Percentiles rank a stretch among this genome's conserved stretches.
phyloP scores from a whole-genome alignment of 176 grass and related monocot species.

The Ampelocalamus luodianensis region DNA sequence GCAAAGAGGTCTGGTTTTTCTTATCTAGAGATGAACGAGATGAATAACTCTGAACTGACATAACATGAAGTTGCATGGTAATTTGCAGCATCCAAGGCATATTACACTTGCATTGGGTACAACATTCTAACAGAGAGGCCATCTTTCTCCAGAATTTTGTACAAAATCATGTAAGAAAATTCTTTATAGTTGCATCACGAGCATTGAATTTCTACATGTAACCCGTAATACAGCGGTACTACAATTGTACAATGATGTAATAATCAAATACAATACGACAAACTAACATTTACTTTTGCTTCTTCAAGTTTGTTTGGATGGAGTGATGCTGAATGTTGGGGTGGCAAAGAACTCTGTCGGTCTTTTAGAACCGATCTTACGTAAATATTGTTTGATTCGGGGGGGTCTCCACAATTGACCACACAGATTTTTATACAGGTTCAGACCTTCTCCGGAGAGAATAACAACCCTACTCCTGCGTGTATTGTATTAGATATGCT shows the following conservation, averaged over 20 bases:
- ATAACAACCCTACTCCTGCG: too few species aligned
- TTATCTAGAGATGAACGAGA: not conserved
- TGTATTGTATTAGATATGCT: too few species aligned
- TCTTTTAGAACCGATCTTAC: too few species aligned
- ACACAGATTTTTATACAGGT: too few species aligned
- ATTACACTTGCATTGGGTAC: not conserved
- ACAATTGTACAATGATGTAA: not conserved
- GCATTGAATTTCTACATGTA: too few species aligned
- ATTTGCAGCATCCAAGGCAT: constrained; percentile 4
- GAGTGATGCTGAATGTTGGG: too few species aligned
- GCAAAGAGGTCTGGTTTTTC: not conserved
- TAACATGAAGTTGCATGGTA: not conserved
- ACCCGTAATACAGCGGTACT: not conserved
- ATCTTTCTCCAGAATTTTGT: not conserved
- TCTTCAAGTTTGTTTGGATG: too few species aligned
- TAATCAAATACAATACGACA: constrained; percentile 1
- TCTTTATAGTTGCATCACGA: constrained; percentile 32
- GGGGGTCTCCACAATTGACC: too few species aligned
- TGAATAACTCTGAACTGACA: not conserved
- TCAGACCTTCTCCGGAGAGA: too few species aligned
- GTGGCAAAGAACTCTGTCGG: too few species aligned
- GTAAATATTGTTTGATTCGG: too few species aligned
- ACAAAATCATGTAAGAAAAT: constrained; percentile 2
- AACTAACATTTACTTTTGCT: not conserved
- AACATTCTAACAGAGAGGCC: not conserved